Base-by-base conservation (phyloP, 2,329 filamentous ascomycete genomes). In the Zasmidium angulare region DNA sequence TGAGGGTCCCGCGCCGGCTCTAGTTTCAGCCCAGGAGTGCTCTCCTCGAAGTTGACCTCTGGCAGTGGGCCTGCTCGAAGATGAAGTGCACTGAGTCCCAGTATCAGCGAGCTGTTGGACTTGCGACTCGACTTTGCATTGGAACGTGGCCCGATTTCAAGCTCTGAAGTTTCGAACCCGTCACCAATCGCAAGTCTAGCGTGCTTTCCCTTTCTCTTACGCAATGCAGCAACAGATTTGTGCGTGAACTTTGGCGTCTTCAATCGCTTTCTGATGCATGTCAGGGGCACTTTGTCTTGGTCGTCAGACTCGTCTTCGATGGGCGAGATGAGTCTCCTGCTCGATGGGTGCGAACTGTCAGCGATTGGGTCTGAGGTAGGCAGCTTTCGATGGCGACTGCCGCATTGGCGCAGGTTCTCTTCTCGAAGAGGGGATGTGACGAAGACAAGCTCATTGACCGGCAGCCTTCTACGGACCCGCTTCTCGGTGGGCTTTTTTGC, bases 31-130 rank as follows among this genome's bases (percentile, higher is more conserved):
- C 62, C 54, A 23, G 54, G 46, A 19, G 60, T 56, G 24, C 57
- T 54, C n/a, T 49, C 29, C 24, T 60, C 29, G 48, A 71, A 70
- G 1, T 59, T 40, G 2, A 70, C 68, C 2, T 66, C 65, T n/a
- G 69, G 69, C 21, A 72, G 50, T 12, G 68, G 69, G 0, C 69
- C 70, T 47, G 48, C 46, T 46, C 36, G 47, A 14, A 71, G 36
- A 14, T 65, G 47, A 43, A 71, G 46, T 2, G 66, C 40, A 29
- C 24, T n/a, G 46, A 69, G 61, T 11, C 56, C 55, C 14, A 53
- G 49, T 24, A 54, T n/a, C 6, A 63, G 49, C 24, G 52, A 21
- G 48, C 31, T 63, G 3, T 26, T 23, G 10, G 24, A 20, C 23
- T 54, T 61, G 19, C 53, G 53, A 19, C 31, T 21, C 31, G 22